phyloP scores from a whole-genome alignment of 257 asterid species.

The Rhazya stricta region DNA sequence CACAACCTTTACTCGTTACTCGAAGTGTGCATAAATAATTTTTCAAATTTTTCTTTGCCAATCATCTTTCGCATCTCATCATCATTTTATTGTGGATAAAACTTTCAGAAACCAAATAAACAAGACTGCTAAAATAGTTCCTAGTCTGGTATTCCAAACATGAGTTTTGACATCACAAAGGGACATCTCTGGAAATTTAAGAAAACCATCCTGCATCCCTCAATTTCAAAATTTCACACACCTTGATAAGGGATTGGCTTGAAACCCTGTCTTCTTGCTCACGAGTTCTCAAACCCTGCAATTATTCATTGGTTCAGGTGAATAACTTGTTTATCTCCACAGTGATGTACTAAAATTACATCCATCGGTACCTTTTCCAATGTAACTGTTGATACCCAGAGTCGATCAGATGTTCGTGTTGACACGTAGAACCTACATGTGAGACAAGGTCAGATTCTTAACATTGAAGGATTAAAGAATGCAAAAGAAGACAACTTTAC shows the following conservation, averaged over 20 bases:
- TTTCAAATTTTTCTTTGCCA: neutral
- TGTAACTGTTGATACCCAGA: constrained; percentile 63
- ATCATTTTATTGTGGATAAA: neutral
- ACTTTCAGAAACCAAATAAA: neutral
- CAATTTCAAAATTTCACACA: constrained; percentile 17
- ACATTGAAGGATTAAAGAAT: neutral
- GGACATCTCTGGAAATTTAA: neutral
- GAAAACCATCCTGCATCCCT: neutral
- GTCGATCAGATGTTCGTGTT: constrained; percentile 70
- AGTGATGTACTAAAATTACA: constrained; percentile 7
- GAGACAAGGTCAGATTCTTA: constrained; percentile 13
- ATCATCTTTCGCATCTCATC: neutral
- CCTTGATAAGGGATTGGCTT: constrained; percentile 83
- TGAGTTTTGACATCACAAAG: constrained; percentile 1
- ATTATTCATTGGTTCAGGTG: constrained; percentile 13
- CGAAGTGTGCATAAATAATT: neutral
- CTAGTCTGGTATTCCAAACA: neutral
- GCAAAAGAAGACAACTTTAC: neutral
- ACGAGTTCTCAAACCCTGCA: constrained; percentile 83
- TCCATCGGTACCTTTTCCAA: constrained; percentile 60
- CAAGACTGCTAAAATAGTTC: neutral
- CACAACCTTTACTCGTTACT: neutral
- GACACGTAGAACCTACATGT: constrained; percentile 70
- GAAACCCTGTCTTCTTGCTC: constrained; percentile 88
- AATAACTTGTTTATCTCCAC: neutral